A percentile compares a stretch with the other conserved stretches of the same genome.
These are phyloP conservation scores for Ambispora gerdemannii DNA, from an alignment of 192 early-diverging fungal species.

Conservation along the genomic window DNA sequence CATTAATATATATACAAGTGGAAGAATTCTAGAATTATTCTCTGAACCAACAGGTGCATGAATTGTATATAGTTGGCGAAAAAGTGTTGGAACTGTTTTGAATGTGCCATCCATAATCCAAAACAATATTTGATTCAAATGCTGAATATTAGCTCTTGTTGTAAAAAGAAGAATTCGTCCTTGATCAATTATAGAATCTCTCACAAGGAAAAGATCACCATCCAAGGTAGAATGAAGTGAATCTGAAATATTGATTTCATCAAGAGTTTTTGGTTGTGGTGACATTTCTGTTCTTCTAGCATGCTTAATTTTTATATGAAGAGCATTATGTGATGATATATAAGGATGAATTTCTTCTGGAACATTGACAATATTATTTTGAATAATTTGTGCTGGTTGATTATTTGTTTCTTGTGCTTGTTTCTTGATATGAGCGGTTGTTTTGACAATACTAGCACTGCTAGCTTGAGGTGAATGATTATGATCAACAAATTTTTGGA, in stretches of 20 bases:
- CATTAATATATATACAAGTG: background rate
- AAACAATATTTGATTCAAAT: background rate
- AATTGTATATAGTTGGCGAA: background rate
- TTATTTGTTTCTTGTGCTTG: constrained; percentile 1
- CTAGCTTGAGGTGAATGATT: constrained; percentile 7
- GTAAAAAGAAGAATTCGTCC: constrained; percentile 3
- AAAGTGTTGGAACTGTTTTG: background rate
- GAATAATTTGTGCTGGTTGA: background rate
- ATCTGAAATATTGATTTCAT: background rate
- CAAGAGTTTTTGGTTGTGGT: constrained; percentile 1
- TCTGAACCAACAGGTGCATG: background rate
- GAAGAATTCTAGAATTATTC: background rate
- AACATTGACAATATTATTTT: background rate
- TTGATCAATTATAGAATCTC: background rate
- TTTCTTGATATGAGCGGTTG: background rate
- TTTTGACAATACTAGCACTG: background rate
- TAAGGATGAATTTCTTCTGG: background rate
- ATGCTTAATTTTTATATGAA: background rate
- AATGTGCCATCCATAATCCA: constrained; percentile 14
- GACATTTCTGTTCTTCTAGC: background rate
- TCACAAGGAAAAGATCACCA: background rate
- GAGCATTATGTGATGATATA: background rate
- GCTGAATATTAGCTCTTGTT: constrained; percentile 7
- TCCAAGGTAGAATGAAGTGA: background rate
- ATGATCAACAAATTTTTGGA: constrained; percentile 4